Conservation (phyloP, 2,329 filamentous ascomycete species). For the Alternaria viburni region DNA sequence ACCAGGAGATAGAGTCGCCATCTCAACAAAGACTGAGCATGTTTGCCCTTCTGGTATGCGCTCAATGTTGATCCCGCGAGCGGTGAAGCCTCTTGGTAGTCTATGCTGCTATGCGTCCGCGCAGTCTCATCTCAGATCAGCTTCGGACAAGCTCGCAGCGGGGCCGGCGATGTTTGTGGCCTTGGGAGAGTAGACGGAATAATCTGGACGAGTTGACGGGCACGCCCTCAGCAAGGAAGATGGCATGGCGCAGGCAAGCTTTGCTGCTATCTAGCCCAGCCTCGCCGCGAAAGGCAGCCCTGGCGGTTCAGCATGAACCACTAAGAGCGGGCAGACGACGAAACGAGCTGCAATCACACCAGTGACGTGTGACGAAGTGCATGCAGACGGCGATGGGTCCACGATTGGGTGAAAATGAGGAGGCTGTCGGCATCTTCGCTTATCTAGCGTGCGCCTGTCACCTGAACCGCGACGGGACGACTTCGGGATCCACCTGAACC, state of each 20-base stretch:
- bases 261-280: conserved; percentile 3
- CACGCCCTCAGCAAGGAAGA: conserved; percentile 3
- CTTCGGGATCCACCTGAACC: not conserved
- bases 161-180: not conserved
- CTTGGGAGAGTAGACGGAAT: not conserved
- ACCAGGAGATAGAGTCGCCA: conserved; percentile 38
- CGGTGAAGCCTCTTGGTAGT: conserved; percentile 8
- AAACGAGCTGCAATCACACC: conserved; percentile 7
- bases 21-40: conserved; percentile 20
- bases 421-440: not conserved
- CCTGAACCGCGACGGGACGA: conserved; percentile 2
- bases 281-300: conserved; percentile 17
- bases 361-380: conserved; percentile 21
- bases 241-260: conserved; percentile 9
- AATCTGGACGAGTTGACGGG: not conserved
- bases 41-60: conserved; percentile 14
- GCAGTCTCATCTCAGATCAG: conserved; percentile 10
- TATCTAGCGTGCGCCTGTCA: conserved; percentile 4
- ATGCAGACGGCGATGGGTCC: conserved; percentile 11
- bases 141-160: not conserved
- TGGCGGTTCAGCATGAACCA: conserved; percentile 21
- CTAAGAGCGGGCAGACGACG: conserved; percentile 13
- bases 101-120: conserved; percentile 4
- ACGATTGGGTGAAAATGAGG: conserved; percentile 5
- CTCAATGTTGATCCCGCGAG: not conserved